These are phyloP conservation scores for Umbelopsis sp. DNA, from an alignment of 192 early-diverging fungal species.

Conservation along the genomic window DNA sequence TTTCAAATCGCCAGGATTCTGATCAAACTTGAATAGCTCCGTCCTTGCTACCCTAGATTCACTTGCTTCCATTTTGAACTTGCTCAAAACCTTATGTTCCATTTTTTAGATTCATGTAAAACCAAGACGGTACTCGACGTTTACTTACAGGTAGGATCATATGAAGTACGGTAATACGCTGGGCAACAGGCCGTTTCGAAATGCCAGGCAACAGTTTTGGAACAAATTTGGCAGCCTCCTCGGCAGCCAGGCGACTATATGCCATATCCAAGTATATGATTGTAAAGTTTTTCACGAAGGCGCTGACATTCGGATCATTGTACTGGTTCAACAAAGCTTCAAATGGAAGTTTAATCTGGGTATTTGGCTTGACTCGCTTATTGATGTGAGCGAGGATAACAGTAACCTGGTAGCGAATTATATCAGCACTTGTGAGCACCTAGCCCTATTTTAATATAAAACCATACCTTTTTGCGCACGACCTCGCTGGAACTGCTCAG, in stretches of 20 bases:
- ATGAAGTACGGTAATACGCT: constrained; percentile 63
- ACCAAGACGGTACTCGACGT: background rate
- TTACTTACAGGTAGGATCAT: constrained; percentile 67
- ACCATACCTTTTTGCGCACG: constrained; percentile 48
- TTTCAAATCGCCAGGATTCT: constrained; percentile 53
- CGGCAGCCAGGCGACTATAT: constrained; percentile 48
- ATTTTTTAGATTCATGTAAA: background rate
- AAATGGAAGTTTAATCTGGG: constrained; percentile 63
- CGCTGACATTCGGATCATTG: constrained; percentile 34
- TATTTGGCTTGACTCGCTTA: constrained; percentile 73
- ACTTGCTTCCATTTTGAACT: constrained; percentile 44
- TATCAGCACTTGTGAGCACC: background rate
- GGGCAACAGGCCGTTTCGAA: constrained; percentile 52
- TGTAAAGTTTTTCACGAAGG: constrained; percentile 75
- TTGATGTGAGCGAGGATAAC: constrained; percentile 82
- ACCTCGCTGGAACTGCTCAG: constrained; percentile 52
- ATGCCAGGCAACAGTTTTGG: constrained; percentile 69
- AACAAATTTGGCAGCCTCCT: constrained; percentile 50
- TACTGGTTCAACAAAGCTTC: constrained; percentile 66
- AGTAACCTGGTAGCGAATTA: constrained; percentile 59
- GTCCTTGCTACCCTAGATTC: constrained; percentile 40
- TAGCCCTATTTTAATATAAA: background rate
- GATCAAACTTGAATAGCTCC: constrained; percentile 63
- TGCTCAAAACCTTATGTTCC: constrained; percentile 36
- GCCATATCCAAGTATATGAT: constrained; percentile 89